Evolutionary conservation across 139 green algal species (phyloP).

Genomic region (Ettlia oleoabundans): DNA sequence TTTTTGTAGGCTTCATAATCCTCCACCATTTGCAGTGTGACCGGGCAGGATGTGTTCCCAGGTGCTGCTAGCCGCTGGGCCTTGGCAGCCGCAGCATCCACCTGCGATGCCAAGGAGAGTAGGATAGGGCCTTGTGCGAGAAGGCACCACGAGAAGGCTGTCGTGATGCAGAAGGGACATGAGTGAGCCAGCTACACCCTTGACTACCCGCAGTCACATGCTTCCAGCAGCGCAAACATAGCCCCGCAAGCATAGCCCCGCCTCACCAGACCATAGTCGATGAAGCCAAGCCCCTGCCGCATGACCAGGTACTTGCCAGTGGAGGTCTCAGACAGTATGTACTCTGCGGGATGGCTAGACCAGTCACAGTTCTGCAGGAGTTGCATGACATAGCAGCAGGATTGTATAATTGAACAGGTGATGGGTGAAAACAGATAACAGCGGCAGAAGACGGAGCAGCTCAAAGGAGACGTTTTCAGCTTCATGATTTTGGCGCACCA

Average conservation of each 20-base stretch:
- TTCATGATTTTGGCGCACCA: conserved; percentile 17
- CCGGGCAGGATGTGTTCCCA: conserved; percentile 4
- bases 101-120: not conserved
- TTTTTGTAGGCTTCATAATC: conserved; percentile 13
- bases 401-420: too few species aligned
- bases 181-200: too few species aligned
- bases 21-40: conserved; percentile 17
- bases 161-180: not conserved
- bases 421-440: too few species aligned
- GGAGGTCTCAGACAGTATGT: conserved; percentile 22
- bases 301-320: conserved; percentile 25
- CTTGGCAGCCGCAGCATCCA: conserved; percentile 20
- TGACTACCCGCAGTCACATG: too few species aligned
- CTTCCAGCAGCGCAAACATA: not conserved
- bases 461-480: too few species aligned
- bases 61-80: conserved; percentile 12
- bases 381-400: too few species aligned
- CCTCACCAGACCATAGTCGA: conserved; percentile 29
- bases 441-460: too few species aligned
- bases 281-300: conserved; percentile 4
- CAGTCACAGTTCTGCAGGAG: conserved; percentile 21
- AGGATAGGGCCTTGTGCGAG: too few species aligned
- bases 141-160: too few species aligned
- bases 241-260: not conserved
- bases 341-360: not conserved